A percentile compares a stretch with the other conserved stretches of the same genome.
phyloP scores from a whole-genome alignment of 192 early-diverging fungal species.

The Nowakowskiella sp. region DNA sequence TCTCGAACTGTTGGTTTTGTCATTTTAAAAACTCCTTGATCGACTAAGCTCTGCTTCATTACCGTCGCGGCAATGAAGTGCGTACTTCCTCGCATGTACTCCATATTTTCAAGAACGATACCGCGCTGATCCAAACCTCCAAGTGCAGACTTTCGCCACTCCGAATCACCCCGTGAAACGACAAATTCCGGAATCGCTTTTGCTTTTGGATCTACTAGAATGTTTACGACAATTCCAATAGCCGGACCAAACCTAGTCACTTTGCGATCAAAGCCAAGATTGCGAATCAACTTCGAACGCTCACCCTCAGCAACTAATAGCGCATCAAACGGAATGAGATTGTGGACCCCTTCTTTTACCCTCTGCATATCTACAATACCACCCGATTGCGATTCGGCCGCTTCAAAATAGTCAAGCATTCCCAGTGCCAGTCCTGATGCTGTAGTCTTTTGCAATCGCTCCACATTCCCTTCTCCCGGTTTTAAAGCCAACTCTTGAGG shows the following conservation, averaged over 20 bases:
- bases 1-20: slow-evolving; percentile 13
- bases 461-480: slow-evolving; percentile 16
- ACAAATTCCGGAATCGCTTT: slow-evolving; percentile 24
- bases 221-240: slow-evolving; percentile 40
- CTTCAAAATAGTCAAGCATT: slow-evolving; percentile 32
- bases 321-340: slow-evolving; percentile 21
- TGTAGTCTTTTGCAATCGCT: slow-evolving; percentile 11
- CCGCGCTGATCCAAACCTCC: slow-evolving; percentile 20
- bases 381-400: slow-evolving; percentile 19
- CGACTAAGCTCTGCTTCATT: slow-evolving; percentile 11
- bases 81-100: slow-evolving; percentile 32
- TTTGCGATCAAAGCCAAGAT: slow-evolving; percentile 34
- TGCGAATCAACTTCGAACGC: slow-evolving; percentile 25
- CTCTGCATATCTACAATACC: slow-evolving; percentile 14
- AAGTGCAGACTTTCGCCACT: slow-evolving; percentile 20
- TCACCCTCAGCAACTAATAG: slow-evolving; percentile 38
- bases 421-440: too few species aligned
- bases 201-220: slow-evolving; percentile 24
- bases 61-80: slow-evolving; percentile 34
- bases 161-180: slow-evolving; percentile 11
- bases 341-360: neutral
- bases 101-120: slow-evolving; percentile 33
- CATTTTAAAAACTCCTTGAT: slow-evolving; percentile 16
- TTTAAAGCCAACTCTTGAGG: slow-evolving; percentile 21
- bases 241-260: slow-evolving; percentile 25